Conservation (phyloP, 2,329 filamentous ascomycete genomes). For the Coniochaeta hoffmannii region DNA sequence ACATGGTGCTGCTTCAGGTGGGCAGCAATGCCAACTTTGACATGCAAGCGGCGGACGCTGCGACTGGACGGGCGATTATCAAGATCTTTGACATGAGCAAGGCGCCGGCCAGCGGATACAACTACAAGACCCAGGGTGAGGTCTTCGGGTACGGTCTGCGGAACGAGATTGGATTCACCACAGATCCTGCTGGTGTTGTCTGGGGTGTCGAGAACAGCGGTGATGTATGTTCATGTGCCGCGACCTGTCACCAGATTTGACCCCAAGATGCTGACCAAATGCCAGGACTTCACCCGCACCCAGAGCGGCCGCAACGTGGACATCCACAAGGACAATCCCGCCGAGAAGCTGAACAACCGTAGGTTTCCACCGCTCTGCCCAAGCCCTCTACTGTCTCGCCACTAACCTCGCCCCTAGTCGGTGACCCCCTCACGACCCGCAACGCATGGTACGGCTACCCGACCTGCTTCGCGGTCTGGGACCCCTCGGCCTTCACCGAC, state of each 20-base stretch:
- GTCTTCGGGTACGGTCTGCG: conserved; percentile 36
- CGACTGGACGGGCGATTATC: conserved; percentile 25
- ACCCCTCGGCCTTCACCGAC: conserved; percentile 18
- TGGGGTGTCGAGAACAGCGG: conserved; percentile 44
- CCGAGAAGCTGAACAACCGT: conserved; percentile 56
- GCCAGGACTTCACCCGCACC: conserved; percentile 32
- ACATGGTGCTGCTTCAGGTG: conserved; percentile 25
- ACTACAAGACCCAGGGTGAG: conserved; percentile 25
- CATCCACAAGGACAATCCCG: conserved; percentile 52
- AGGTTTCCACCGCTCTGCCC: neutral
- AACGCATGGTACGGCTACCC: conserved; percentile 43
- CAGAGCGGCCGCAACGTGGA: conserved; percentile 33
- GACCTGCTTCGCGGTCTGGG: conserved; percentile 14
- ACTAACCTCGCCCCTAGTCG: conserved; percentile 4
- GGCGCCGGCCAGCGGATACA: conserved; percentile 22
- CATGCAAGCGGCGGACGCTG: conserved; percentile 19
- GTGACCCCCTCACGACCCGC: conserved; percentile 11
- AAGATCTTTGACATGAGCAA: conserved; percentile 29
- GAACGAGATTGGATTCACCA: conserved; percentile 55
- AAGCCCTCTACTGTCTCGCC: neutral
- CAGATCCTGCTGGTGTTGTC: conserved; percentile 30
- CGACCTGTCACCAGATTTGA: too few relatives aligned
- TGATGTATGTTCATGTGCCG: conserved; percentile 24
- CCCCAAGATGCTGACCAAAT: neutral
- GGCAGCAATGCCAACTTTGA: conserved; percentile 28